Conservation (phyloP, 2,329 filamentous ascomycete genomes). For the Pyricularia sp. region DNA sequence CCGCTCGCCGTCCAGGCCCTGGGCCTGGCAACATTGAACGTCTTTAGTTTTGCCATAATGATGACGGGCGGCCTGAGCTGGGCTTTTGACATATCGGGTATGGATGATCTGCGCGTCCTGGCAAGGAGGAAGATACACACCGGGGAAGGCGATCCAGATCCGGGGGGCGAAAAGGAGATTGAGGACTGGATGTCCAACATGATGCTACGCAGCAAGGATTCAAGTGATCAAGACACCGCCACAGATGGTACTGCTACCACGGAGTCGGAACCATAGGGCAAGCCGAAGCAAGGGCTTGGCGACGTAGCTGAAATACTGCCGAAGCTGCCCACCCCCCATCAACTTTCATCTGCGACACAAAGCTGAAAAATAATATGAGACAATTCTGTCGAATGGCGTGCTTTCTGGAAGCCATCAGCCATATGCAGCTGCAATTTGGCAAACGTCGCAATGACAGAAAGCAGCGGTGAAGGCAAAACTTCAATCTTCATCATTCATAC, state of each 20-base stretch:
- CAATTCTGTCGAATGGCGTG: neutral
- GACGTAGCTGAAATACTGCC: neutral
- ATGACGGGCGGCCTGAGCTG: constrained; percentile 64
- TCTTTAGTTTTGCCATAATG: constrained; percentile 67
- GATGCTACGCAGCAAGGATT: constrained; percentile 23
- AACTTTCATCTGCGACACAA: neutral
- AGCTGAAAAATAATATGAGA: constrained; percentile 1
- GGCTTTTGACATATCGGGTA: constrained; percentile 63
- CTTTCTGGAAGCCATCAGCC: neutral
- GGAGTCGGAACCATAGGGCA: neutral
- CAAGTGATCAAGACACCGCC: neutral
- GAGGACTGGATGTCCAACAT: constrained; percentile 52
- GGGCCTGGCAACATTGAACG: constrained; percentile 79
- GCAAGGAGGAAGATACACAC: constrained; percentile 32
- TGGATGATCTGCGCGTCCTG: constrained; percentile 53
- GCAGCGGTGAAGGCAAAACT: neutral
- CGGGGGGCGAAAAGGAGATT: constrained; percentile 49
- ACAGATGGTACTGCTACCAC: neutral
- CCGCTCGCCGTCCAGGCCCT: constrained; percentile 76
- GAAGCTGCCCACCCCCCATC: neutral
- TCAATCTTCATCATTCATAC: neutral
- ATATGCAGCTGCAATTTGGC: neutral
- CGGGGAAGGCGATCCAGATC: constrained; percentile 24
- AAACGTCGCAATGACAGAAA: neutral
- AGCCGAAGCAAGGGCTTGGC: neutral